Evolutionary conservation across 352 stramenopile species (phyloP), one percentile per base, ranked within the genome.

Genomic region (Phytophthora palmivora): DNA sequence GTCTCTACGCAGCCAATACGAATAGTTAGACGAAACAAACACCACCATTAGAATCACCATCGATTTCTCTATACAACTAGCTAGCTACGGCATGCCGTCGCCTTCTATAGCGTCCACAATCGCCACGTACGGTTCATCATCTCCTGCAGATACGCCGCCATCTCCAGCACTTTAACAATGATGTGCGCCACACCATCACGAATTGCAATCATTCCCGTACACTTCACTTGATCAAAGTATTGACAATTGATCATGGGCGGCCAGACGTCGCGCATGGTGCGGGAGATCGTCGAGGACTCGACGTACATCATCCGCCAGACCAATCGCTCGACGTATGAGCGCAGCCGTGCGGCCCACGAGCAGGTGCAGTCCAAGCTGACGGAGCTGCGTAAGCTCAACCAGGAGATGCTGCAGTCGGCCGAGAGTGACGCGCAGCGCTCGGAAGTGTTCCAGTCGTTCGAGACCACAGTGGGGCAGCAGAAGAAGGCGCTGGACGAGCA

Each of bases 141-240:
- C 39, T 93, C 84, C 44, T 93, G 79, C 47, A 95, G 70, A 80
- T 93, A 93, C 70, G 86, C 73, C 61, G 86, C 84, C 86, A 95
- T 95, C 46, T 48, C 47, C 22, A 59, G 8, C 37, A 60, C 12
- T 67, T 51, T 18, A 8, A 34, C 16, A 11, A 12, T 33, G 30
- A 56, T 67, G 52, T 58, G 24, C 36, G 38, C 32, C 46, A 72
- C 63, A 68, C 38, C 8, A 63, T 1, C 22, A 48, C 2, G 1
- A 39, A n/a, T 12, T 10, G 11, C 36, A 52, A 65, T 56, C 60
- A 49, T 65, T 60, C 19, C 9, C 39, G 18, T n/a, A 36, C 50
- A 52, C 1, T n/a, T 50, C 4, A 51, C 37, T 57, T 22, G 11
- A n/a, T 33, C 7, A 39, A 41, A 38, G 6, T 51, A 60, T 44